phyloP scores from a whole-genome alignment of 164 flowering plant species.

The Dillenia suffruticosa region DNA sequence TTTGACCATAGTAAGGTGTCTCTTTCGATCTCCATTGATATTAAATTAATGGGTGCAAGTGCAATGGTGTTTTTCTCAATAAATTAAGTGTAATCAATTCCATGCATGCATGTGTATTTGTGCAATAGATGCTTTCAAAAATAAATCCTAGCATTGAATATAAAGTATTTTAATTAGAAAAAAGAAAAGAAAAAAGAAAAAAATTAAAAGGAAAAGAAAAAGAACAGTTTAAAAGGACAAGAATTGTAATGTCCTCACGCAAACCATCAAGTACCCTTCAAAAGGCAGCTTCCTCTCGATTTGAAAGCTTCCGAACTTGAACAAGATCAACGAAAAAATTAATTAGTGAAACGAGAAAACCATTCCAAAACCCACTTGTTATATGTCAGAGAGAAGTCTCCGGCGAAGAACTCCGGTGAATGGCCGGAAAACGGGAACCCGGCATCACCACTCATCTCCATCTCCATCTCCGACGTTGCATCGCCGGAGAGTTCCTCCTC shows the following conservation, averaged over 20 bases:
- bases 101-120: no score
- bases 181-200: neutral
- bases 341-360: no score
- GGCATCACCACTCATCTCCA: constrained; percentile 18
- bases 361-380: neutral
- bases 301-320: no score
- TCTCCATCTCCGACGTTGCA: neutral
- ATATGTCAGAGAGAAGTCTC: constrained; percentile 29
- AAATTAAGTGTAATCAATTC: no score
- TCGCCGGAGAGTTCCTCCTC: constrained; percentile 13
- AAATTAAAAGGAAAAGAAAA: neutral
- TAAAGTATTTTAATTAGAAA: no score
- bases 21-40: no score
- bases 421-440: constrained; percentile 18
- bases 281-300: constrained; percentile 3
- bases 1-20: no score
- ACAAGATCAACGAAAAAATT: no score
- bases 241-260: neutral
- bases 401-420: constrained; percentile 17
- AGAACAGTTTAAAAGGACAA: neutral
- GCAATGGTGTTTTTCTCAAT: no score
- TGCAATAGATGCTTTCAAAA: no score
- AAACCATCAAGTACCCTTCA: neutral
- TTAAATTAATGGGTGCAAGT: no score
- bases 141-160: no score